Percentiles rank a stretch among this genome's conserved stretches.
Evolutionary conservation across 169 alveolate species (phyloP).

Genomic region (Pseudocohnilembus persalinus): DNA sequence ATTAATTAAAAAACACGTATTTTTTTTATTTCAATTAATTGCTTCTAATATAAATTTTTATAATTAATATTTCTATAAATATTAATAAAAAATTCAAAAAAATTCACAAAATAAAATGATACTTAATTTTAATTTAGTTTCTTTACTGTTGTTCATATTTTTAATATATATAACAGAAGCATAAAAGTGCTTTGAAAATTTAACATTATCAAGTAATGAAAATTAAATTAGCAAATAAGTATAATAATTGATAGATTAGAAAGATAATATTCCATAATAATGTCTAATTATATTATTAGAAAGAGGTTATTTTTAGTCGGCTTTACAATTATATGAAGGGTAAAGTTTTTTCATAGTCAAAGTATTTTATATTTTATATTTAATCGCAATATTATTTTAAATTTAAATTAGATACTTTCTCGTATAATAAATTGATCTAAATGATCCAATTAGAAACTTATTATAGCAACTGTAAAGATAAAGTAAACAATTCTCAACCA

Average conservation of each 20-base stretch:
- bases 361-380: background rate
- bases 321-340: constrained; percentile 17
- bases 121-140: no score
- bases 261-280: background rate
- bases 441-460: background rate
- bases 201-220: constrained; percentile 5
- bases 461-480: background rate
- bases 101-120: no score
- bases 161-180: background rate
- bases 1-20: no score
- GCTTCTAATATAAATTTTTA: no score
- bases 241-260: background rate
- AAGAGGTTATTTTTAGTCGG: constrained; percentile 24
- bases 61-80: no score
- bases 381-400: background rate
- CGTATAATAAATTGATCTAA: background rate
- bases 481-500: background rate
- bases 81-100: no score
- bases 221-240: constrained; percentile 11
- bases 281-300: constrained; percentile 7
- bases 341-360: background rate
- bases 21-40: no score
- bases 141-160: no score
- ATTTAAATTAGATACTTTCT: background rate
- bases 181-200: constrained; percentile 2